Percentiles rank a stretch among this genome's conserved stretches.
These are phyloP conservation scores for Pichia terricola DNA, from an alignment of 1,139 yeast species.

Conservation along the genomic window DNA sequence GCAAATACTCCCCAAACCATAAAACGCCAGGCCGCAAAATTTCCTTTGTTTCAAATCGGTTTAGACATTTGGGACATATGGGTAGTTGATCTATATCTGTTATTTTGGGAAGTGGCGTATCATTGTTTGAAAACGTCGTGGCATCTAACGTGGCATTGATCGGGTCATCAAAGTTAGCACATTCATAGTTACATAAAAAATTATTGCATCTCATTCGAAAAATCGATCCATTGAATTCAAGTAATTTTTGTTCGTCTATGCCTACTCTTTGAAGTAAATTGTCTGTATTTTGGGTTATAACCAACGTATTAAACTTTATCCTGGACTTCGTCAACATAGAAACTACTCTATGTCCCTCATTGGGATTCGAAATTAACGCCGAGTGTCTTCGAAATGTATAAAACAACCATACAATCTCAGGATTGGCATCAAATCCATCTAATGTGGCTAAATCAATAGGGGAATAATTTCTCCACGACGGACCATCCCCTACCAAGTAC, in stretches of 20 bases:
- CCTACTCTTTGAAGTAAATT: constrained; percentile 61
- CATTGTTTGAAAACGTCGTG: constrained; percentile 6
- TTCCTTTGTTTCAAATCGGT: constrained; percentile 23
- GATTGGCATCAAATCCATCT: constrained; percentile 76
- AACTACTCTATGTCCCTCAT: constrained; percentile 61
- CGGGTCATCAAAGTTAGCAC: constrained; percentile 49
- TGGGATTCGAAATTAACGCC: constrained; percentile 63
- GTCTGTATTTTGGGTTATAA: constrained; percentile 78
- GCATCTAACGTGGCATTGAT: constrained; percentile 44
- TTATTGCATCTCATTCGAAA: constrained; percentile 68
- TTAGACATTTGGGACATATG: constrained; percentile 57
- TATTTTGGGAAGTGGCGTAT: constrained; percentile 27
- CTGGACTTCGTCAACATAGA: constrained; percentile 36
- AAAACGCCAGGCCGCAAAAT: constrained; percentile 80
- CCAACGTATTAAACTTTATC: constrained; percentile 32
- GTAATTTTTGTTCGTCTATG: constrained; percentile 40
- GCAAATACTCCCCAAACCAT: constrained; percentile 86
- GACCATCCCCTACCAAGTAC: constrained; percentile 17
- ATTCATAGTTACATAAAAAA: constrained; percentile 60
- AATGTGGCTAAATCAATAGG: constrained; percentile 85
- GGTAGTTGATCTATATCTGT: constrained; percentile 48
- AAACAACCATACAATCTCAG: constrained; percentile 85
- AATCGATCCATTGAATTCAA: constrained; percentile 73
- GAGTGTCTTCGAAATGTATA: constrained; percentile 59
- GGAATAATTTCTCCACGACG: constrained; percentile 59